These are phyloP conservation scores for Aspergillus eucalypticola DNA, from an alignment of 2,329 filamentous ascomycete genomes.

Conservation along the genomic window DNA sequence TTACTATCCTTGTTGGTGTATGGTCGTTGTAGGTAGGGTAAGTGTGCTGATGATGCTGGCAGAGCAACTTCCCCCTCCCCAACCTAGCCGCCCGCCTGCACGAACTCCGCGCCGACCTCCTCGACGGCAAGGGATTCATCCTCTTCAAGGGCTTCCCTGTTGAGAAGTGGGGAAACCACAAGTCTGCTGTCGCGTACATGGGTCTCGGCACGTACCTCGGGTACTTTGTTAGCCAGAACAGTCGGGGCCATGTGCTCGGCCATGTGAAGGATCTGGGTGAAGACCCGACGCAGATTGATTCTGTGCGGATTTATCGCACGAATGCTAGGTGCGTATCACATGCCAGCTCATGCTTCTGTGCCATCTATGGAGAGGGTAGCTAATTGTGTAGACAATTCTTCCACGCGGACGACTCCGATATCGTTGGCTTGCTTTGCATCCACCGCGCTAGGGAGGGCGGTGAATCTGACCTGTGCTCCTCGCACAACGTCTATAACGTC, in stretches of 20 bases:
- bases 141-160: conserved; percentile 86
- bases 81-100: conserved; percentile 56
- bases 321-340: conserved; percentile 60
- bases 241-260: conserved; percentile 78
- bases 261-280: conserved; percentile 89
- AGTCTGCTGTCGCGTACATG: conserved; percentile 88
- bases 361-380: too few species aligned
- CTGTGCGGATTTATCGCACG: conserved; percentile 86
- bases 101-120: conserved; percentile 62
- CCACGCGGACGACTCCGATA: conserved; percentile 79
- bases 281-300: conserved; percentile 77
- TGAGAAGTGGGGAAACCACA: conserved; percentile 70
- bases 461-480: conserved; percentile 77
- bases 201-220: conserved; percentile 81
- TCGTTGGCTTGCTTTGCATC: conserved; percentile 81
- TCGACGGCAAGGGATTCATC: conserved; percentile 86
- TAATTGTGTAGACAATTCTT: conserved; percentile 66
- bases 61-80: conserved; percentile 63
- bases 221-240: conserved; percentile 86
- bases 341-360: too few species aligned
- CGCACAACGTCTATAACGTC: conserved; percentile 79
- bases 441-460: conserved; percentile 77
- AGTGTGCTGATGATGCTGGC: background rate
- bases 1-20: background rate
- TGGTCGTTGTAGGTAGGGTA: too few species aligned